Evolutionary conservation across 345 rosid species (phyloP).

Genomic region (Rhodamnia rubescens): DNA sequence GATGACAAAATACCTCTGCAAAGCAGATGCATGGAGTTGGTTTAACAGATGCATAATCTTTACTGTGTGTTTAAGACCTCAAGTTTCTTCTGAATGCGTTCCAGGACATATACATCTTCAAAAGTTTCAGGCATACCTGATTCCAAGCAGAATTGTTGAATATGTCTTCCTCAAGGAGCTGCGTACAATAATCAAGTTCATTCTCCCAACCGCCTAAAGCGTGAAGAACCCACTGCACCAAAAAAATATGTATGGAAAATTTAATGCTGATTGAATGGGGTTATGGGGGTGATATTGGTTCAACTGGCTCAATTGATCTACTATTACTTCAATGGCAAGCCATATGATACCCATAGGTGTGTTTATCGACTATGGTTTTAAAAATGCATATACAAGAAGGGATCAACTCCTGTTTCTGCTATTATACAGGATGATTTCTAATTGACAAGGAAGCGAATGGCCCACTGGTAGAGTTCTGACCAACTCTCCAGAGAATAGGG

Average conservation of each 20-base stretch:
- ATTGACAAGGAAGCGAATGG: not conserved
- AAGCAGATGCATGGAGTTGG: not conserved
- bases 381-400: not conserved
- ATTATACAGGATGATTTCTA: not conserved
- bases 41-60: not conserved
- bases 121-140: constrained; percentile 40
- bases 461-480: not conserved
- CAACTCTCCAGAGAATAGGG: not conserved
- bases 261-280: not conserved
- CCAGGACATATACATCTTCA: not conserved
- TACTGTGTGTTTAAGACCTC: not conserved
- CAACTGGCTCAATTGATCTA: not conserved
- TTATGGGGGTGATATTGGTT: not conserved
- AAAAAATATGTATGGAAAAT: not conserved
- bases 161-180: constrained; percentile 69
- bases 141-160: constrained; percentile 97
- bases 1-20: constrained; percentile 67
- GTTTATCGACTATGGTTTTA: not conserved
- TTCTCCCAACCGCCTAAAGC: constrained; percentile 88
- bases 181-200: constrained; percentile 67
- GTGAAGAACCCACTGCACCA: constrained; percentile 67
- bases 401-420: not conserved
- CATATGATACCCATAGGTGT: not conserved
- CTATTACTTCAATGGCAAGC: not conserved
- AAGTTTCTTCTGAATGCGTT: not conserved